Evolutionary conservation across 345 rosid species (phyloP).

Genomic region (Kandelia obovata): DNA sequence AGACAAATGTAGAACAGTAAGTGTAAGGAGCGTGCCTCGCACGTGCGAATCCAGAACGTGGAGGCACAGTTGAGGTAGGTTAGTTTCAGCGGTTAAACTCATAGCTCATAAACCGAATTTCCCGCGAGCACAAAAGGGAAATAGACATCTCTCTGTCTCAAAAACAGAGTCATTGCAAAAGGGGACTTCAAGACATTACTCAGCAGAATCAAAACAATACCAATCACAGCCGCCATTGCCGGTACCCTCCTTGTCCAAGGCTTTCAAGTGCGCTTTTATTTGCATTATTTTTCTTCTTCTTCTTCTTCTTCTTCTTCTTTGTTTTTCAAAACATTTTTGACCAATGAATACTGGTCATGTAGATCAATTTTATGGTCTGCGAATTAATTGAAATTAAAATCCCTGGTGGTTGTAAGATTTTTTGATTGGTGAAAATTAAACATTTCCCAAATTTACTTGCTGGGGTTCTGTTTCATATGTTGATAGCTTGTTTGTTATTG

Average conservation of each 20-base stretch:
- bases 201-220: no score
- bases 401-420: neutral
- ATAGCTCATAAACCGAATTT: conserved; percentile 11
- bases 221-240: no score
- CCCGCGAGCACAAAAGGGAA: conserved; percentile 1
- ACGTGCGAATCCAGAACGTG: conserved; percentile 1
- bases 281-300: no score
- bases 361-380: no score
- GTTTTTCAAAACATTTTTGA: no score
- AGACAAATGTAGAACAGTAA: neutral
- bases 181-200: no score
- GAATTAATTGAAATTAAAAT: neutral
- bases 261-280: no score
- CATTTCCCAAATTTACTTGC: no score
- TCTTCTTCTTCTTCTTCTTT: no score
- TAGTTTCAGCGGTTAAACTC: conserved; percentile 9
- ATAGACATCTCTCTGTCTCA: neutral
- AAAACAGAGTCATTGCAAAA: neutral
- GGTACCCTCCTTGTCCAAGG: no score
- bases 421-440: neutral
- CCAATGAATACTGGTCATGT: no score
- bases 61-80: conserved; percentile 14
- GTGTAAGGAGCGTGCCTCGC: conserved; percentile 5
- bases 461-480: neutral
- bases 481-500: neutral